Evolutionary conservation across 352 stramenopile genomes (phyloP), one percentile per base, ranked within the genome.

Genomic region (Blastocystis hominis): DNA sequence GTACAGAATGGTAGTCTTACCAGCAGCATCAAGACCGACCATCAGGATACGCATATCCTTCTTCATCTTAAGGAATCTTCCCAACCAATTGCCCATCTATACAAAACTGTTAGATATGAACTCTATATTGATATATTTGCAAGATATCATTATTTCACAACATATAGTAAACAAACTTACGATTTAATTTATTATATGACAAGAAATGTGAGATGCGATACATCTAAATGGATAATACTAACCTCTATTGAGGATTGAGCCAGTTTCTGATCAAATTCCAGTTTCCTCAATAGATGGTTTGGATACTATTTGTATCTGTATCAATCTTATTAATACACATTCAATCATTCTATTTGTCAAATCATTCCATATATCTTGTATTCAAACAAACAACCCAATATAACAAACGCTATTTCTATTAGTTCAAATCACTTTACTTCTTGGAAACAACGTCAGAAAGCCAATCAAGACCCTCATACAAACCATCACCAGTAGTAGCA

Each of bases 391-490:
- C 10, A 56, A 56, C 50, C 10, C 0, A 56, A 56, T 56, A 56
- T 20, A 17, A 9, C 10, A 56, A 56, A 17, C 20, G 50, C 20
- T 56, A 20, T 20, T 9, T 56, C 50, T 20, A 56, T 17, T n/a
- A n/a, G n/a, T n/a, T n/a, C n/a, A n/a, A n/a, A n/a, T n/a, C n/a
- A n/a, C n/a, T n/a, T 70, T 66, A 86, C 90, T 90, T 93, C 89
- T 95, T 94, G 7, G 90, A 89, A 68, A 96, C 90, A 75, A 92
- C 93, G 54, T 91, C 91, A 50, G 92, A 94, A 61, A 98, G 93
- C 97, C 97, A 99, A 91, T 99, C 96, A 77, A 99, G 92, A 89
- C 97, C 97, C 90, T 99, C 97, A 91, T 98, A 99, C 77, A 99
- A 90, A 89, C 96, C 97, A 90, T 98, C 96, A 66, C 96, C 96